Conservation (phyloP, 768 basidiomycete genomes). For the Suillus weaverae region DNA sequence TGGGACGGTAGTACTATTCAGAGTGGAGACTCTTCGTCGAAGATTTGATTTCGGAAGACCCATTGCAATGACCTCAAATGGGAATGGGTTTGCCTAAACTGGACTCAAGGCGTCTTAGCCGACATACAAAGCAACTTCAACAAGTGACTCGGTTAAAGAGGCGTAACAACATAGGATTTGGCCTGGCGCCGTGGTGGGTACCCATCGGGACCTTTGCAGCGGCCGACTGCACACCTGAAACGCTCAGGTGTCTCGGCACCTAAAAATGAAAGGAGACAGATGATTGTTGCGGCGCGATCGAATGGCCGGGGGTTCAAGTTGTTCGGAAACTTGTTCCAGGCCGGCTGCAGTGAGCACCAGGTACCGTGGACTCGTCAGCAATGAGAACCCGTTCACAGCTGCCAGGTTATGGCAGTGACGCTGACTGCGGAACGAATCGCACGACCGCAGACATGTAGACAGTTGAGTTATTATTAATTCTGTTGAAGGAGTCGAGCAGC, state of each 20-base stretch:
- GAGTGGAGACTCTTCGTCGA: not conserved
- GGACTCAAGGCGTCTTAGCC: not conserved
- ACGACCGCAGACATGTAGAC: not conserved
- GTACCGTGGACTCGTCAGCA: not conserved
- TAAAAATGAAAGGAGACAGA: not conserved
- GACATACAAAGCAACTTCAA: not conserved
- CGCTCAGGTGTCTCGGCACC: not conserved
- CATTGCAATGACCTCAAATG: not conserved
- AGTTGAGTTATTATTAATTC: not conserved
- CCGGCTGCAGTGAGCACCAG: not conserved
- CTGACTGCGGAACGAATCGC: not conserved
- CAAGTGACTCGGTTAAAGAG: not conserved
- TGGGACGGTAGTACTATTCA: not conserved
- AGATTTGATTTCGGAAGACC: not conserved
- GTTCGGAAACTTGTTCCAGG: no score
- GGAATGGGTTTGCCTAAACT: not conserved
- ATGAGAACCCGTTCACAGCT: not conserved
- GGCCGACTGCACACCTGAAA: not conserved
- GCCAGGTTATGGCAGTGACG: not conserved
- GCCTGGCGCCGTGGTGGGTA: not conserved
- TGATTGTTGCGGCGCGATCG: not conserved
- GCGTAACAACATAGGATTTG: not conserved
- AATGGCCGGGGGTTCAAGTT: not conserved
- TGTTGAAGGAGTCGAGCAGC: not conserved
- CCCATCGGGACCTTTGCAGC: not conserved